Conservation (phyloP, 1,139 yeast genomes). For the Geotrichum aggregatum region DNA sequence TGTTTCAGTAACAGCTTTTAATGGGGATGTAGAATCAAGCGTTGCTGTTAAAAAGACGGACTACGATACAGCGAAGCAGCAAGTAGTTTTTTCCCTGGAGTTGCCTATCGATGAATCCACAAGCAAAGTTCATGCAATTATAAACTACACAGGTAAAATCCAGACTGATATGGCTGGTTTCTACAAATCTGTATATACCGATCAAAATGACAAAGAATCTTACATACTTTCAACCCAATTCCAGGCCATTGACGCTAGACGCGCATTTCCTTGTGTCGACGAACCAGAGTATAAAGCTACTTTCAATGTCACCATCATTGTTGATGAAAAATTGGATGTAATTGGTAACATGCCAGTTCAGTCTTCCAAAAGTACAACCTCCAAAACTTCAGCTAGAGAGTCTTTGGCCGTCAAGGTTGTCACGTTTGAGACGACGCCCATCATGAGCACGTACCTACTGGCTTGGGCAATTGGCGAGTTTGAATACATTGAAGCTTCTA, state of each 20-base stretch:
- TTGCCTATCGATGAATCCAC: conserved; percentile 31
- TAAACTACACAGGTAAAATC: conserved; percentile 47
- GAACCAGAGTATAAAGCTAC: conserved; percentile 83
- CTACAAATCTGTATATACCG: conserved; percentile 66
- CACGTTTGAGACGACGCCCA: conserved; percentile 55
- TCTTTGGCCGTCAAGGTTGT: conserved; percentile 37
- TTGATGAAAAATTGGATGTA: conserved; percentile 57
- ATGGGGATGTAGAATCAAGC: conserved; percentile 28
- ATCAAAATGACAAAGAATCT: conserved; percentile 52
- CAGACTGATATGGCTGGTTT: conserved; percentile 80
- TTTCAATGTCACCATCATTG: conserved; percentile 61
- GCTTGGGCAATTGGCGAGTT: conserved; percentile 79
- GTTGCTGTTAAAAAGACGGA: conserved; percentile 26
- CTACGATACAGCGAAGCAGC: conserved; percentile 35
- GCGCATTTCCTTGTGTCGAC: conserved; percentile 88
- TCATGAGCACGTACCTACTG: conserved; percentile 69
- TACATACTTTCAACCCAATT: conserved; percentile 80
- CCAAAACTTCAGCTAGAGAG: conserved; percentile 28
- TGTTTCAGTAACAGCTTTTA: conserved; percentile 26
- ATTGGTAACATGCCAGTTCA: conserved; percentile 77
- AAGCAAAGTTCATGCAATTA: conserved; percentile 35
- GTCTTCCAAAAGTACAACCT: conserved; percentile 43
- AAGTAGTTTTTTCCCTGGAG: conserved; percentile 33
- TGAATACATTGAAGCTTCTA: conserved; percentile 57
- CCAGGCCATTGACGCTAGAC: conserved; percentile 85